A percentile compares a stretch with the other conserved stretches of the same genome.
Conservation (phyloP, 805 yeast species). For the Blastobotrys parvus region DNA sequence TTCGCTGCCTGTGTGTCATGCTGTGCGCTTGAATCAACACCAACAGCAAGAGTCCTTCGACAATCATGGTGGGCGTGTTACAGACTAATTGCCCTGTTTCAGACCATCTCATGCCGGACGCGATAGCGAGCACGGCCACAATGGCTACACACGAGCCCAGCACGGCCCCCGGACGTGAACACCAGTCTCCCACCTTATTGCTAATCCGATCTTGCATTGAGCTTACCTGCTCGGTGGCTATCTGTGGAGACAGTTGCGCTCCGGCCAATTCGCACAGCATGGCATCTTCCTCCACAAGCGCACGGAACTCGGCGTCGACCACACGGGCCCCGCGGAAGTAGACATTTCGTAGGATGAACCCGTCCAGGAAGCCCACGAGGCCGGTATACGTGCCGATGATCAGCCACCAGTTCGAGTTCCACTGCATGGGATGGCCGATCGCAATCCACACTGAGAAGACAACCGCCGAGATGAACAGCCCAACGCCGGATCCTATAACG, state of each 20-base stretch:
- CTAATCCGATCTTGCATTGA: neutral
- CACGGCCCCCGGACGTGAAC: slow-evolving; percentile 1
- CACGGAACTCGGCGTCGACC: too few species aligned
- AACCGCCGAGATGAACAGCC: slow-evolving; percentile 28
- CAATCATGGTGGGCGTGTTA: slow-evolving; percentile 3
- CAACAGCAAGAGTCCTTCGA: slow-evolving; percentile 1
- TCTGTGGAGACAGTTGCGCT: too few species aligned
- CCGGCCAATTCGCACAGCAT: too few species aligned
- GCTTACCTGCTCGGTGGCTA: neutral
- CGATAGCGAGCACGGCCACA: neutral
- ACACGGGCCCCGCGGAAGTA: slow-evolving; percentile 27
- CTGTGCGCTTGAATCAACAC: slow-evolving; percentile 14
- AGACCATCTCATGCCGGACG: neutral
- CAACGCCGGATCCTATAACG: slow-evolving; percentile 36
- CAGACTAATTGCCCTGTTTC: slow-evolving; percentile 1
- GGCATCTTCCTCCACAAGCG: neutral
- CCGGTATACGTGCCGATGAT: slow-evolving; percentile 42
- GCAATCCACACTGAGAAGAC: slow-evolving; percentile 33
- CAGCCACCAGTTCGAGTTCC: slow-evolving; percentile 37
- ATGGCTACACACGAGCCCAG: neutral
- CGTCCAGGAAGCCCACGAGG: slow-evolving; percentile 36
- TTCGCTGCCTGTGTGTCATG: neutral
- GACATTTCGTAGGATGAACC: slow-evolving; percentile 35
- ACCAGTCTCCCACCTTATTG: neutral
- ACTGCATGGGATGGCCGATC: slow-evolving; percentile 32